Base-by-base conservation (phyloP, 352 stramenopile genomes). In the Pythium aristosporum region DNA sequence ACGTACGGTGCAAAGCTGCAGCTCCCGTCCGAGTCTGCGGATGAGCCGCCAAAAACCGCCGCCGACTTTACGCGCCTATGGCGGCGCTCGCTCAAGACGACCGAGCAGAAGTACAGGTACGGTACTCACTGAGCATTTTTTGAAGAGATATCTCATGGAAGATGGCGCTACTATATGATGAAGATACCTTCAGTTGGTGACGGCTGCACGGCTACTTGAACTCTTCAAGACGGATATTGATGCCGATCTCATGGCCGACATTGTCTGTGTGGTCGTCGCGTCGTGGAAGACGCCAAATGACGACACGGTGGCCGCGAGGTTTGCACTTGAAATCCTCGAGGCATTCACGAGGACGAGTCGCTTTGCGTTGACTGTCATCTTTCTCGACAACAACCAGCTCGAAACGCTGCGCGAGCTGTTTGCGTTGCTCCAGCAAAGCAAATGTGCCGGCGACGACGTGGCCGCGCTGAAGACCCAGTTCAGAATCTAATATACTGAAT, bases 141-240 rank as follows among this genome's bases (percentile, higher is more conserved):
- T 2, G 25, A 30, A 30, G 25, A 2, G 25, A 30, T 2, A 30
- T 5, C 3, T 30, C 25, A 30, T 30, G 25, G 25, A 30, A 30
- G 25, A 30, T 30, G 25, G 25, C n/a, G n/a, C n/a, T n/a, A n/a
- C n/a, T n/a, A n/a, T 20, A 25, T 43, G 32, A 21, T 46, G n/a
- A 13, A 89, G 82, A 18, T 92, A 93, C 69, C 54, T 95, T n/a
- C 49, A 71, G 44, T 23, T 88, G 50, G 87, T 81, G 18, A 88
- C 77, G 9, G 57, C 78, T 0, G 53, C 72, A 23, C 65, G 71
- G 6, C 68, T 95, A 12, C 64, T 47, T 1, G 61, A 71, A 16
- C 65, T 95, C 16, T 95, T 94, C 61, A 82, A 75, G 48, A 23
- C 65, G 12, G 87, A 93, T 32, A 78, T 95, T 25, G 85, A 94